Conservation (phyloP, 2,329 filamentous ascomycete genomes). For the Aspergillus eucalypticola region DNA sequence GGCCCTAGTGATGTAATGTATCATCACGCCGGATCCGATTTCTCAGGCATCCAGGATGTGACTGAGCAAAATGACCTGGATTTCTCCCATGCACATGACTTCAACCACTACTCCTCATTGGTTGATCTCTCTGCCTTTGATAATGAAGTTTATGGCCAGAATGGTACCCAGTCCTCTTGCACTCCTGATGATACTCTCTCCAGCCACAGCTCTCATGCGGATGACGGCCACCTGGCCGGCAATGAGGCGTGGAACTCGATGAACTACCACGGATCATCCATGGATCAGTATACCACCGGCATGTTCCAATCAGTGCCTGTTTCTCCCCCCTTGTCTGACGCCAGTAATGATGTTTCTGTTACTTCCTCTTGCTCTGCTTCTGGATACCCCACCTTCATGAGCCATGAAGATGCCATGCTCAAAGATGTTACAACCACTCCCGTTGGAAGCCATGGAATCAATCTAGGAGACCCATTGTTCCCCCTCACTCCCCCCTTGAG, state of each 20-base stretch:
- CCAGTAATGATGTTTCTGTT: slow-evolving; percentile 43
- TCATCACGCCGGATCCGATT: slow-evolving; percentile 39
- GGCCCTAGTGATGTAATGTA: slow-evolving; percentile 43
- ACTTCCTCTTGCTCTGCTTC: slow-evolving; percentile 43
- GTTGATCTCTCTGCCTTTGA: slow-evolving; percentile 45
- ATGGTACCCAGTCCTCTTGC: slow-evolving; percentile 32
- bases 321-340: slow-evolving; percentile 46
- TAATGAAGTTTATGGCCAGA: slow-evolving; percentile 40
- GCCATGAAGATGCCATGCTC: slow-evolving; percentile 40
- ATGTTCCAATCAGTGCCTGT: slow-evolving; percentile 43
- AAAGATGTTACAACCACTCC: slow-evolving; percentile 39
- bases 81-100: slow-evolving; percentile 39
- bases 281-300: slow-evolving; percentile 38
- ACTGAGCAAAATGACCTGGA: slow-evolving; percentile 41
- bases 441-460: slow-evolving; percentile 37
- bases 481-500: slow-evolving; percentile 41
- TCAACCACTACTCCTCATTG: slow-evolving; percentile 39
- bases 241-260: slow-evolving; percentile 40
- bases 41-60: slow-evolving; percentile 39
- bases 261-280: slow-evolving; percentile 35
- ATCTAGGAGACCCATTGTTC: slow-evolving; percentile 42
- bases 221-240: slow-evolving; percentile 37
- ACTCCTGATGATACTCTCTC: slow-evolving; percentile 41
- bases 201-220: slow-evolving; percentile 40
- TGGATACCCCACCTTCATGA: slow-evolving; percentile 40